Percentiles rank a stretch among this genome's conserved stretches.
These are phyloP conservation scores for Tuber borchii DNA, from an alignment of 495 filamentous ascomycete species.

Conservation along the genomic window DNA sequence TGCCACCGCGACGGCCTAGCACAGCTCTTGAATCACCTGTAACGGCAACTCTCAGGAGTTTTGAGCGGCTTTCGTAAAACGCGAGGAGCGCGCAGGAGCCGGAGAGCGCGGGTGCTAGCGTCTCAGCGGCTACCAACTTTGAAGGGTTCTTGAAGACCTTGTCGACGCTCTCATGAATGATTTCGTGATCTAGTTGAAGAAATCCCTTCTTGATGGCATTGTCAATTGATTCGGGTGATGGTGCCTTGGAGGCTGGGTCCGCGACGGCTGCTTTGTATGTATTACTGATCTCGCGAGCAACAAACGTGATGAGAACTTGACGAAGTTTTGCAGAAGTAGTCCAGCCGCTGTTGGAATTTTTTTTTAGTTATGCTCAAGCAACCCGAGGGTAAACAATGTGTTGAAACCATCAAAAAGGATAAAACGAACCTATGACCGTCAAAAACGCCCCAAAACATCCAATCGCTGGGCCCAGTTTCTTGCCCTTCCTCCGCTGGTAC, in stretches of 20 bases:
- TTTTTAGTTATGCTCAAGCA: constrained; percentile 12
- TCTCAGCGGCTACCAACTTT: constrained; percentile 77
- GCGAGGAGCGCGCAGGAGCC: constrained; percentile 93
- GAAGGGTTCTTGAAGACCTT: constrained; percentile 83
- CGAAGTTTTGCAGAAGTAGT: constrained; percentile 95
- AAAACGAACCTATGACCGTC: constrained; percentile 80
- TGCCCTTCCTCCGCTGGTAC: constrained; percentile 45
- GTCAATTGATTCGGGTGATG: constrained; percentile 72
- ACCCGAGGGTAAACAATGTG: constrained; percentile 2
- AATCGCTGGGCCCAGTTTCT: constrained; percentile 63
- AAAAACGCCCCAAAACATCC: constrained; percentile 99
- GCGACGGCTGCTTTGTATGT: constrained; percentile 72
- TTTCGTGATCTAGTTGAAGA: constrained; percentile 80
- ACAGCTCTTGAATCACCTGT: constrained; percentile 93
- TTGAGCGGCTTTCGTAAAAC: constrained; percentile 83
- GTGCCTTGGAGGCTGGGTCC: constrained; percentile 55
- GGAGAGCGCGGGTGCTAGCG: constrained; percentile 85
- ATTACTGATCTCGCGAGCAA: constrained; percentile 86
- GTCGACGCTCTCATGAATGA: constrained; percentile 79
- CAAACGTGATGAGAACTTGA: constrained; percentile 81
- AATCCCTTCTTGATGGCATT: constrained; percentile 90
- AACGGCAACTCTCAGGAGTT: constrained; percentile 81
- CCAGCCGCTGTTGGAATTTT: constrained; percentile 63
- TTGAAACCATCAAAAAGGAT: not conserved
- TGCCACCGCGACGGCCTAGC: constrained; percentile 67